Conservation (phyloP, 345 rosid species). For the Gossypium sturtianum region DNA sequence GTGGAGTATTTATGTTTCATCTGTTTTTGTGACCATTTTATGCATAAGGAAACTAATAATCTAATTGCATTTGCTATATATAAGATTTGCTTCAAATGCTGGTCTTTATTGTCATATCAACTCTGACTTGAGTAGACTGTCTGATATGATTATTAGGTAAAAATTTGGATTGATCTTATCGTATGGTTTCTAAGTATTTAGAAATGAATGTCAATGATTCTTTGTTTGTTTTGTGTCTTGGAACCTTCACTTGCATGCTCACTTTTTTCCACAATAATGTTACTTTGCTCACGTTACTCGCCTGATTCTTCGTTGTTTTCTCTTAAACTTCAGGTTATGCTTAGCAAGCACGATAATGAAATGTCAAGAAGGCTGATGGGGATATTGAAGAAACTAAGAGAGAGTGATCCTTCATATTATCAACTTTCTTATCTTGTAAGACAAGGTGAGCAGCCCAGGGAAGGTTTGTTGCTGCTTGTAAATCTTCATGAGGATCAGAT, state of each 20-base stretch:
- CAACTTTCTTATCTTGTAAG: constrained; percentile 72
- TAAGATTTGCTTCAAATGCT: background rate
- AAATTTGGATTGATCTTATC: too few relatives aligned
- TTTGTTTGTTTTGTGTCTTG: too few relatives aligned
- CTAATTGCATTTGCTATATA: background rate
- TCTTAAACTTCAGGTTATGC: constrained; percentile 49
- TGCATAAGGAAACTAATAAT: background rate
- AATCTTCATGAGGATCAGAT: constrained; percentile 83
- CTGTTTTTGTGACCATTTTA: background rate
- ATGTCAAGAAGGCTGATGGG: constrained; percentile 79
- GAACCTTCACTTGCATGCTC: too few relatives aligned
- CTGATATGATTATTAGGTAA: too few relatives aligned
- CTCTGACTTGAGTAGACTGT: too few relatives aligned
- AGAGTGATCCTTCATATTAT: constrained; percentile 62
- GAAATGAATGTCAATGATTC: too few relatives aligned
- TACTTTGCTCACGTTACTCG: background rate
- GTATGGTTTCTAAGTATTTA: too few relatives aligned
- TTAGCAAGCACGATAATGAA: constrained; percentile 55
- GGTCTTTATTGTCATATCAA: background rate
- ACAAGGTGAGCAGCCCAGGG: constrained; percentile 98
- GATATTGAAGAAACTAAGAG: constrained; percentile 64
- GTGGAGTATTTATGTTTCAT: background rate
- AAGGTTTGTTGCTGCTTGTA: constrained; percentile 72
- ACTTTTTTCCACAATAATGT: too few relatives aligned
- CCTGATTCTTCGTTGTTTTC: background rate